A percentile compares a stretch with the other conserved stretches of the same genome.
Evolutionary conservation across 2,329 filamentous ascomycete species (phyloP).

Genomic region (Penicillium sp.): DNA sequence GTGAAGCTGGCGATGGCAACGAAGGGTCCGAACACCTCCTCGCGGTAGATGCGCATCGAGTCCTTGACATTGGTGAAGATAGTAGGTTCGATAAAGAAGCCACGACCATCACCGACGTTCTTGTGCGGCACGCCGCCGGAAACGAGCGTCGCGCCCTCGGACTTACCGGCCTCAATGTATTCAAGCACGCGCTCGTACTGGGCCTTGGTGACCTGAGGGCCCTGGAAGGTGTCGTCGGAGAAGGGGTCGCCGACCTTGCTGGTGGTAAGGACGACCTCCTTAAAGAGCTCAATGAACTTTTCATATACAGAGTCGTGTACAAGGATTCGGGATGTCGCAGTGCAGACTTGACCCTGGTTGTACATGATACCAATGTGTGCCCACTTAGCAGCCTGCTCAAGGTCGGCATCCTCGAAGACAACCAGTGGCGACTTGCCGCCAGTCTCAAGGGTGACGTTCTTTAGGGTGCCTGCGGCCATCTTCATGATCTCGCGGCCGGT

Average conservation of each 20-base stretch:
- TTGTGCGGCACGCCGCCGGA: slow-evolving; percentile 61
- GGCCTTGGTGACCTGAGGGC: slow-evolving; percentile 37
- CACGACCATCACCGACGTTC: slow-evolving; percentile 55
- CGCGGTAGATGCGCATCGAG: slow-evolving; percentile 58
- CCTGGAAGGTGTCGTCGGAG: slow-evolving; percentile 38
- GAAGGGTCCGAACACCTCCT: slow-evolving; percentile 64
- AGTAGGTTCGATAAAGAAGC: slow-evolving; percentile 63
- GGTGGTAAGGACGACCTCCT: slow-evolving; percentile 30
- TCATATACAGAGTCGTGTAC: slow-evolving; percentile 53
- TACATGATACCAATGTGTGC: slow-evolving; percentile 53
- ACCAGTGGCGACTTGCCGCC: slow-evolving; percentile 49
- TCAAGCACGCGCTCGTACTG: slow-evolving; percentile 55
- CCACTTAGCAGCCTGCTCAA: slow-evolving; percentile 44
- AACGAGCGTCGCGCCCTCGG: slow-evolving; percentile 66
- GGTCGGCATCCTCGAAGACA: slow-evolving; percentile 47
- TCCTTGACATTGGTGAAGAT: slow-evolving; percentile 58
- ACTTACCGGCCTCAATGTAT: slow-evolving; percentile 68
- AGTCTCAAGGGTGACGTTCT: slow-evolving; percentile 49
- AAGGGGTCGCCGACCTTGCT: slow-evolving; percentile 40
- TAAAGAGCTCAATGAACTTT: slow-evolving; percentile 33
- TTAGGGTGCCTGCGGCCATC: slow-evolving; percentile 36
- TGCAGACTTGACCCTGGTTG: slow-evolving; percentile 65
- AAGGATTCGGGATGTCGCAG: slow-evolving; percentile 62
- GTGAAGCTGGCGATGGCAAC: slow-evolving; percentile 58
- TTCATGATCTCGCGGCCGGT: slow-evolving; percentile 29